These are phyloP conservation scores for Chlorella variabilis DNA, from an alignment of 163 green algal species.

Conservation along the genomic window DNA sequence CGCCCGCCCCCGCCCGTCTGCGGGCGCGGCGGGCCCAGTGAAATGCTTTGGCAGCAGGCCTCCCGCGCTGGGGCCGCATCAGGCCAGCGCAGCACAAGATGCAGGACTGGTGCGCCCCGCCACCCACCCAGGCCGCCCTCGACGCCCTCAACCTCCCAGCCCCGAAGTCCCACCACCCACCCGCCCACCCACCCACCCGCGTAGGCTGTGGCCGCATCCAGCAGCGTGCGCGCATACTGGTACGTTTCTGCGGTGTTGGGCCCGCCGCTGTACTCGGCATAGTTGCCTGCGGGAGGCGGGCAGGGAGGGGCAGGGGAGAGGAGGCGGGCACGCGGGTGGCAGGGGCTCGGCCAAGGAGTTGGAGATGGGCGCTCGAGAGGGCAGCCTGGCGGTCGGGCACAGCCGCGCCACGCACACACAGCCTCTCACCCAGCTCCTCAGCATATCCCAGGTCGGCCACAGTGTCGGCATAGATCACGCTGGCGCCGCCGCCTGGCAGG, in stretches of 20 bases:
- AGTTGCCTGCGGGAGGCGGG: neutral
- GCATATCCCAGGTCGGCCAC: conserved; percentile 85
- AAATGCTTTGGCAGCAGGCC: too few species aligned
- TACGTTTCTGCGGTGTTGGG: conserved; percentile 89
- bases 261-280: conserved; percentile 86
- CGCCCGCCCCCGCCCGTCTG: conserved; percentile 55
- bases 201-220: conserved; percentile 80
- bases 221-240: conserved; percentile 78
- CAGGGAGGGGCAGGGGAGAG: too few species aligned
- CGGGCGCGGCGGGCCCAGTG: neutral
- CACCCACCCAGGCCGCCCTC: too few species aligned
- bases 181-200: conserved; percentile 27
- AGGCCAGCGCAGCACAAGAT: too few species aligned
- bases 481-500: conserved; percentile 78
- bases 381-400: too few species aligned
- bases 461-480: conserved; percentile 93
- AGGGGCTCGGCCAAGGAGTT: too few species aligned
- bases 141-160: too few species aligned
- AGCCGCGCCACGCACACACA: conserved; percentile 80
- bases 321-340: too few species aligned
- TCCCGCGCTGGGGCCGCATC: too few species aligned
- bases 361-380: neutral
- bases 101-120: too few species aligned
- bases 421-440: conserved; percentile 70
- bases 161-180: too few species aligned